phyloP scores from a whole-genome alignment of 495 filamentous ascomycete species.

The Podospora tetraspora region DNA sequence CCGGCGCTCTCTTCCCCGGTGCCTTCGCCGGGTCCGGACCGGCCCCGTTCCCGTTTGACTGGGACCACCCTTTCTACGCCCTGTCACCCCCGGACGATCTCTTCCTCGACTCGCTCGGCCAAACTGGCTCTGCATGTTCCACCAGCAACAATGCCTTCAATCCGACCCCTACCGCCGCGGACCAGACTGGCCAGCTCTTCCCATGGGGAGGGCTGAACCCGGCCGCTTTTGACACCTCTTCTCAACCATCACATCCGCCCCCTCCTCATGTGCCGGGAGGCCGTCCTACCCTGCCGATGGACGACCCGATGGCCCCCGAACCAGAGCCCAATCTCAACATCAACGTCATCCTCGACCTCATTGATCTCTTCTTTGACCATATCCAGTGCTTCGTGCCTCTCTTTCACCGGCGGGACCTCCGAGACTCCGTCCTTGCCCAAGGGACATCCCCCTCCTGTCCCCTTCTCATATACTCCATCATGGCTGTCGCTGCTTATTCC shows the following conservation, averaged over 20 bases:
- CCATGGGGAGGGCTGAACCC: neutral
- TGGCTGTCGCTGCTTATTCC: neutral
- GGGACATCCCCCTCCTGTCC: neutral
- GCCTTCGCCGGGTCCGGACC: neutral
- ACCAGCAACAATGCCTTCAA: neutral
- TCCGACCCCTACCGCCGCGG: neutral
- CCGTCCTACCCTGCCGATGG: neutral
- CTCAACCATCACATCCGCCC: too few relatives aligned
- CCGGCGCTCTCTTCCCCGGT: neutral
- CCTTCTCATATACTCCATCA: neutral
- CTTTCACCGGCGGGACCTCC: constrained; percentile 3
- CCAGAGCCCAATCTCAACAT: neutral
- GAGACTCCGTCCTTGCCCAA: neutral
- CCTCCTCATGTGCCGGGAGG: neutral
- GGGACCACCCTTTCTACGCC: neutral
- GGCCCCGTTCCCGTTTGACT: neutral
- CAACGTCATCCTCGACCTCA: neutral
- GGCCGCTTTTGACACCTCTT: neutral
- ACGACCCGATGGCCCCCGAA: neutral
- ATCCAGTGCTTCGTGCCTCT: constrained; percentile 6
- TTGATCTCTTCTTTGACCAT: constrained; percentile 10
- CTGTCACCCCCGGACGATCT: neutral
- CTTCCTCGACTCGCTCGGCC: neutral
- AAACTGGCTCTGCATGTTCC: neutral
- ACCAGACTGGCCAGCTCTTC: neutral